Evolutionary conservation across 495 filamentous ascomycete genomes (phyloP), one percentile per base, ranked within the genome.

Genomic region (Aspergillus egyptiacus): DNA sequence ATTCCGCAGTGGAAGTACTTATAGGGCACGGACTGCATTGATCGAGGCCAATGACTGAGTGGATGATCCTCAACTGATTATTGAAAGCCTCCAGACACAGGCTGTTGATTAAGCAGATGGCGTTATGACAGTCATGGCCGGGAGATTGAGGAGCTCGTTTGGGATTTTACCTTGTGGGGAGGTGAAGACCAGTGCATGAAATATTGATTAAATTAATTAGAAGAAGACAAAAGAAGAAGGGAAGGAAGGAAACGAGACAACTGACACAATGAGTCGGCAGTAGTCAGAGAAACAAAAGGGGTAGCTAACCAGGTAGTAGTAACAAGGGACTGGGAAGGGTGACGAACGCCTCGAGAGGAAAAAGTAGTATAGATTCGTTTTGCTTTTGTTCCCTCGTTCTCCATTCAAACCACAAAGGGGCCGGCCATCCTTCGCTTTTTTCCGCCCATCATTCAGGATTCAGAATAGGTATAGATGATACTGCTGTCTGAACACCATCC

Each of bases 1-100:
- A 52, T 51, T 36, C 48, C 25, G 43, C 38, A 27, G 41, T 42
- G 41, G 47, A 50, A 52, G 46, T 55, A 59, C 56, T 59, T 59
- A 56, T 59, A 59, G 13, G 42, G 18, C 24, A 27, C 24, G 4
- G 24, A 4, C 24, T 27, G 11, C 9, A 33, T 37, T 10, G 7
- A 37, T 5, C 24, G 39, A 34, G 27, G 15, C 10, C 19, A 30
- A 42, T 13, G 22, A 45, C 32, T 13, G 32, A 7, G n/a, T 18
- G 7, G 31, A 34, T 44, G 50, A 51, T 57, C 50, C 23, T 34
- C 50, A 20, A 33, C 41, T 35, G 36, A 35, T 46, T 46, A 34
- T 46, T 35, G 43, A 46, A 46, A 46, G 32, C 14, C 43, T 28
- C 22, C 8, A 46, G 30, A 36, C 24, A n/a, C 18, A 36, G 43